A percentile compares a stretch with the other conserved stretches of the same genome.
These are phyloP conservation scores for Carallia pectinifolia DNA, from an alignment of 345 rosid genomes.

Conservation along the genomic window DNA sequence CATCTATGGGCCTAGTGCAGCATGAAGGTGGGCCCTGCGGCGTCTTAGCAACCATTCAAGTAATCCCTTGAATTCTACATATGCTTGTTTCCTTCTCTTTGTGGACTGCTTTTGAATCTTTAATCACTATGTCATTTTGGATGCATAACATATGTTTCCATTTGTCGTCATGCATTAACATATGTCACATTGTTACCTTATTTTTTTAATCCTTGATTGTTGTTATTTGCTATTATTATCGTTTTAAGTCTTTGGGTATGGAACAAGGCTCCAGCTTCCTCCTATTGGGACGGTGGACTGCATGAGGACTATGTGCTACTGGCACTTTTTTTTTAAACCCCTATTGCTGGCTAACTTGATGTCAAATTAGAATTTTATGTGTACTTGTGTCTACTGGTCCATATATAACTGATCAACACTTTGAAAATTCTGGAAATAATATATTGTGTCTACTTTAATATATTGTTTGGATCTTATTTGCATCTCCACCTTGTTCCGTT, in stretches of 20 bases:
- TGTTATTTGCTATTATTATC: too few species aligned
- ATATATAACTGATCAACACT: too few species aligned
- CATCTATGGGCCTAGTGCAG: conserved; percentile 98
- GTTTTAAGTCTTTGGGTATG: too few species aligned
- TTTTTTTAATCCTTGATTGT: too few species aligned
- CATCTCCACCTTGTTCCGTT: neutral
- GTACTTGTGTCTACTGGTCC: too few species aligned
- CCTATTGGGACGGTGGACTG: neutral
- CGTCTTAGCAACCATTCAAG: conserved; percentile 96
- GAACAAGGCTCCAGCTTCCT: too few species aligned
- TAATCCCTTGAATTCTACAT: conserved; percentile 33
- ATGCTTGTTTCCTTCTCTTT: conserved; percentile 14
- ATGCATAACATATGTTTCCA: neutral
- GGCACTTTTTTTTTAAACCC: neutral
- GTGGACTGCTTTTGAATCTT: conserved; percentile 10
- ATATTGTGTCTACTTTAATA: neutral
- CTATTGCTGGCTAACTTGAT: neutral
- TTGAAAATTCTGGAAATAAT: neutral
- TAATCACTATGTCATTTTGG: neutral
- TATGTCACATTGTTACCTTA: neutral
- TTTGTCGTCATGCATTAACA: neutral
- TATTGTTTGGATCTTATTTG: neutral
- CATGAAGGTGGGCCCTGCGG: conserved; percentile 99
- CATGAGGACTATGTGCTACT: neutral
- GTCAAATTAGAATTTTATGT: too few species aligned